Evolutionary conservation across 2,329 filamentous ascomycete species (phyloP), one percentile per base, ranked within the genome.

Genomic region (Colletotrichum ledebouriae): DNA sequence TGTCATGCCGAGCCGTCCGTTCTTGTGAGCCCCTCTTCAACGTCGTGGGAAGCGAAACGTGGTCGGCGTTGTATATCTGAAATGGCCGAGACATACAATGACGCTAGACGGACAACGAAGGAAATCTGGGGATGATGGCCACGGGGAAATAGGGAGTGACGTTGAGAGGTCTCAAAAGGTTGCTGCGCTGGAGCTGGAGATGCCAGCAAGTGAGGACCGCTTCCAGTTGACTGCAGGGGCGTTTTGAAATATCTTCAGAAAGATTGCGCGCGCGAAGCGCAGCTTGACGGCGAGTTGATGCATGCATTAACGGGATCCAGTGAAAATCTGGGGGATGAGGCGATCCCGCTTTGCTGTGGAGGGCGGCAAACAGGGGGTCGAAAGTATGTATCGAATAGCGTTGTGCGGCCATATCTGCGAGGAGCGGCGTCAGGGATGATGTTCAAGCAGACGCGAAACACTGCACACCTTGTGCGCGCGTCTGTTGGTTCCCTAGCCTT

Each of bases 281-380:
- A 33, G 34, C 34, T 39, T 29, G 49, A n/a, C 29, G 33, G 34
- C 49, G 11, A 59, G n/a, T 57, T 39, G 25, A 49, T 55, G 66
- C 64, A 49, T 55, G 66, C 64, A 63, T 59, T 65, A 49, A 59
- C 55, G 39, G 55, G 61, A 3, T 42, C 39, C 22, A 10, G 52
- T 50, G 66, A 34, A 66, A 55, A 69, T 65, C 61, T 60, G 66
- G 66, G 61, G 66, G 61, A 66, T 66, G 66, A 66, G 58, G 66
- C 61, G 52, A 69, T 66, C 41, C 66, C 61, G 47, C 52, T 61
- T 53, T 25, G 34, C 49, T 34, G 61, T 50, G 49, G 66, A 65
- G 66, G 49, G 55, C 13, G 17, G 13, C 33, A 13, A 34, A 37
- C 66, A 66, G 49, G 66, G 64, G 64, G 39, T 39, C 37, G 47